Conservation (phyloP, 2,329 filamentous ascomycete genomes). For the Fusarium dlaminii region DNA sequence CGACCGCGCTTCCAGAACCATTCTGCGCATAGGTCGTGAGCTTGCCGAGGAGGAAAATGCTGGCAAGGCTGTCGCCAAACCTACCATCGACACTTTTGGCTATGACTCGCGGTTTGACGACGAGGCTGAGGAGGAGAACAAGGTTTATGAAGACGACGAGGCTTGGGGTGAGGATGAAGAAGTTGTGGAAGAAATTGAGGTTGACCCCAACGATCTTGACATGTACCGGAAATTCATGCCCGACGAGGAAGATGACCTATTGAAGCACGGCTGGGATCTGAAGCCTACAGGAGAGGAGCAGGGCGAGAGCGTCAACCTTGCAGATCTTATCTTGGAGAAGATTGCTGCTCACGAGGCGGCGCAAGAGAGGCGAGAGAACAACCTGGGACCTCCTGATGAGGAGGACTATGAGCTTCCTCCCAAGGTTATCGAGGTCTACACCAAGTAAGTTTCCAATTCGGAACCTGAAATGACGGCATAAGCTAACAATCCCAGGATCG, state of each 20-base stretch:
- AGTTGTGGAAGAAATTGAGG: constrained; percentile 75
- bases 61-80: constrained; percentile 53
- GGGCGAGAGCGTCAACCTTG: constrained; percentile 76
- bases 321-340: constrained; percentile 92
- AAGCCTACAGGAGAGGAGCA: constrained; percentile 58
- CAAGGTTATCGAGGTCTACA: constrained; percentile 94
- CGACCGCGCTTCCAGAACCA: constrained; percentile 86
- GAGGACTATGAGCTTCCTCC: constrained; percentile 87
- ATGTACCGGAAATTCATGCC: constrained; percentile 92
- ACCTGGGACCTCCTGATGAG: constrained; percentile 72
- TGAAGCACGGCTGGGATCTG: constrained; percentile 70
- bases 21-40: constrained; percentile 88
- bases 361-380: constrained; percentile 54
- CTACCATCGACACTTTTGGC: constrained; percentile 69
- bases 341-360: constrained; percentile 90
- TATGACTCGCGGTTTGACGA: constrained; percentile 80
- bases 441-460: constrained; percentile 68
- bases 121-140: constrained; percentile 58
- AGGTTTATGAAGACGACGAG: constrained; percentile 62
- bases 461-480: no score
- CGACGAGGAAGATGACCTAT: constrained; percentile 75
- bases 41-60: constrained; percentile 80
- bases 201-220: constrained; percentile 89
- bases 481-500: constrained; percentile 66
- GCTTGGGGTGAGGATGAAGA: constrained; percentile 85